These are phyloP conservation scores for Castanopsis chinensis DNA, from an alignment of 306 rosid species.

Conservation along the genomic window DNA sequence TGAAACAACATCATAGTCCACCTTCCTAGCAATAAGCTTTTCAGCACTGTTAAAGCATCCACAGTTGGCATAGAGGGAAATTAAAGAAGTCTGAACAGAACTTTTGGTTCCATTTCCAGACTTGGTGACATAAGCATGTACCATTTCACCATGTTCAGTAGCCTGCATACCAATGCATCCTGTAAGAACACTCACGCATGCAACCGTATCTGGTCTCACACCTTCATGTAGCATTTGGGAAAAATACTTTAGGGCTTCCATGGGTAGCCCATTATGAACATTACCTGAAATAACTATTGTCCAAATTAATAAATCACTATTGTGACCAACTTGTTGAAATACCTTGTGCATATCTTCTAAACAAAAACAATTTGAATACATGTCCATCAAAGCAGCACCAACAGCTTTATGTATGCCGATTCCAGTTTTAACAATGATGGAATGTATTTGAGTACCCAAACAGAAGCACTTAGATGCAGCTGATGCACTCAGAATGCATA, in stretches of 20 bases:
- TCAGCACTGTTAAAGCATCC: not conserved
- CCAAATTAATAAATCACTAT: not conserved
- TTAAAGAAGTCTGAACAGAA: not conserved
- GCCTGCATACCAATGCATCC: not conserved
- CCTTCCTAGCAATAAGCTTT: not conserved
- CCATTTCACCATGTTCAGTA: not conserved
- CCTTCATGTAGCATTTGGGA: conserved; percentile 1
- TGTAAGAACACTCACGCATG: not conserved
- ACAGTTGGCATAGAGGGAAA: not conserved
- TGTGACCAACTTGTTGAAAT: not conserved
- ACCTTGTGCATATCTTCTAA: conserved; percentile 3
- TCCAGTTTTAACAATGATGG: not conserved
- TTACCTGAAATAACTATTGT: not conserved
- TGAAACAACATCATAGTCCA: not conserved
- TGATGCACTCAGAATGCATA: not conserved
- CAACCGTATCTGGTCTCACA: not conserved
- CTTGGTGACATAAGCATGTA: not conserved
- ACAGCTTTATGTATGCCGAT: not conserved
- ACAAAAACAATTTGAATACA: not conserved
- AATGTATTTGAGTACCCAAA: not conserved
- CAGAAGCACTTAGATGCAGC: conserved; percentile 3
- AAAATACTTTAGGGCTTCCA: not conserved
- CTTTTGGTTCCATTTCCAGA: not conserved
- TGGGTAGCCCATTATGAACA: not conserved
- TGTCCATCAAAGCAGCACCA: not conserved